Percentiles rank a stretch among this genome's conserved stretches.
These are phyloP conservation scores for Pseudogymnoascus sp. DNA, from an alignment of 2,329 filamentous ascomycete species.

Conservation along the genomic window DNA sequence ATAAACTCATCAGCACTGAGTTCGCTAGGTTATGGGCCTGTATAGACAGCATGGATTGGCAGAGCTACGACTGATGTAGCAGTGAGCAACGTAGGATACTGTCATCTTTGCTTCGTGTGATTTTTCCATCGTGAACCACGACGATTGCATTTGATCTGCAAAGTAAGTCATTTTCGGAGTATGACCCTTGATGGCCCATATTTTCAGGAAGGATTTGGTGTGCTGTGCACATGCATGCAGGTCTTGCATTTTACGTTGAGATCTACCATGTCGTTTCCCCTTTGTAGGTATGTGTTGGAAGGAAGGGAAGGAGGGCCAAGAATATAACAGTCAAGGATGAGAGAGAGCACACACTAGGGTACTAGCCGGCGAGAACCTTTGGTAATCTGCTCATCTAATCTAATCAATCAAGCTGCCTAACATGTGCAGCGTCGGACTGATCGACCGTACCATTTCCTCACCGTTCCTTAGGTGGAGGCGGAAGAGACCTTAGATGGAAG, in stretches of 20 bases:
- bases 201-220: conserved; percentile 1
- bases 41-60: not conserved
- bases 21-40: not conserved
- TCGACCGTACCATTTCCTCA: not conserved
- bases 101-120: not conserved
- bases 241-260: not conserved
- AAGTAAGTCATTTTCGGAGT: not conserved
- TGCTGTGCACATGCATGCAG: not conserved
- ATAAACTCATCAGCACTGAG: not conserved
- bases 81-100: not conserved
- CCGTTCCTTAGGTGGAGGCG: not conserved
- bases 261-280: not conserved
- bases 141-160: not conserved
- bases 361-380: not conserved
- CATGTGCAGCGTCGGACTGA: not conserved
- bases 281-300: not conserved
- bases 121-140: not conserved
- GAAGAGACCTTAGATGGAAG: not conserved
- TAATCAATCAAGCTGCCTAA: not conserved
- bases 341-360: not conserved
- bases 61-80: not conserved
- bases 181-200: not conserved
- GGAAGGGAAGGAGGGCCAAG: not conserved
- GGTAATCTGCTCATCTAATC: not conserved
- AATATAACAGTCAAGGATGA: not conserved